Base-by-base conservation (phyloP, 2,329 filamentous ascomycete genomes). In the Acarospora socialis region DNA sequence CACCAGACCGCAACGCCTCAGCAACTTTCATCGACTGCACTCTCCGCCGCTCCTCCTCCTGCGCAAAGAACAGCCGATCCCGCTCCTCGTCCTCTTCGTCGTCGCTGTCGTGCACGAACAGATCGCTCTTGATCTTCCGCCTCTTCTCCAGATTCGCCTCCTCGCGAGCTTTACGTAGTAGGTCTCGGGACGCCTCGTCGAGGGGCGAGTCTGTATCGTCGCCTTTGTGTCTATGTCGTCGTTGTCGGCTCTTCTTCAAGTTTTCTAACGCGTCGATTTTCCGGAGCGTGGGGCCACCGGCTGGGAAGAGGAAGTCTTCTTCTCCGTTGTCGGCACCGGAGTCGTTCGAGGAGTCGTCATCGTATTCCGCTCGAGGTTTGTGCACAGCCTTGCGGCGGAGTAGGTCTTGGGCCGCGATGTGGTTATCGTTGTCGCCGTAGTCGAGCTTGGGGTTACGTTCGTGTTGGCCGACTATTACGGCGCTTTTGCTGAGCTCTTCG, bases 11-110 rank as follows among this genome's bases (percentile, higher is more conserved):
- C 33, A 71, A 41, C 4, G 62, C 61, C 30, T 63, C 59, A 34
- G 59, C 58, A 35, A 71, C 60, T 10, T 60, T 57, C 19, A 59
- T 54, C 17, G 55, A 56, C 31, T 66, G 68, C 28, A 67, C 67
- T 41, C 71, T 65, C 29, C 80, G 64, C 37, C 77, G 63, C 41
- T 67, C 59, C 52, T 77, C 73, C 55, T 94, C 86, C 10, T 70
- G 66, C 2, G 68, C 73, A 54, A 87, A 94, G 56, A 94, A 94
- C 13, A 70, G 73, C 14, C 51, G 61, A 54, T 81, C 71, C 35
- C 72, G 70, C 28, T 84, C 82, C 20, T 69, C 73, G 47, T 93
- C 83, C n/a, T 70, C 77, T 44, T 93, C 84, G 32, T 95, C 90
- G 50, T 95, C 90, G 43, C 79, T 83, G 21, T 77, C 75, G 36